phyloP scores from a whole-genome alignment of 2,329 filamentous ascomycete genomes.

The Curvularia eragrostidis region DNA sequence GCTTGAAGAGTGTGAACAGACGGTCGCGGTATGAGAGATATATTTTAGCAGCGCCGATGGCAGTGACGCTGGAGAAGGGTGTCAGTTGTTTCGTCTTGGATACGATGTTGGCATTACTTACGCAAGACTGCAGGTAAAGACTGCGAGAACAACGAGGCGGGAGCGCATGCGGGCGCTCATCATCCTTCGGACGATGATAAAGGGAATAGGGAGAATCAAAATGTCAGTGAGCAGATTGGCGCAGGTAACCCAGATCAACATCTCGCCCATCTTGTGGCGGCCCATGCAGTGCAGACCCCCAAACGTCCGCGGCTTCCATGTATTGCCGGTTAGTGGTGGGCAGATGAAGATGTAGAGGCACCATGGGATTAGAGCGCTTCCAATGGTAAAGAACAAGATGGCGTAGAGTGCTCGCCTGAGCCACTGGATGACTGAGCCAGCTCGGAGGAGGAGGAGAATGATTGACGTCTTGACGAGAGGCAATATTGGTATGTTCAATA shows the following conservation, averaged over 20 bases:
- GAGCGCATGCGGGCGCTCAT: slow-evolving; percentile 50
- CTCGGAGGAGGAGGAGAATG: slow-evolving; percentile 49
- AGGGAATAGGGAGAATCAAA: slow-evolving; percentile 52
- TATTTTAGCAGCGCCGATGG: slow-evolving; percentile 50
- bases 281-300: slow-evolving; percentile 49
- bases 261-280: slow-evolving; percentile 46
- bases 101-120: slow-evolving; percentile 22
- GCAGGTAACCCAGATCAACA: slow-evolving; percentile 52
- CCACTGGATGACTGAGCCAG: slow-evolving; percentile 49
- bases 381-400: slow-evolving; percentile 47
- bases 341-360: slow-evolving; percentile 51
- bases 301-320: slow-evolving; percentile 49
- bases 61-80: slow-evolving; percentile 42
- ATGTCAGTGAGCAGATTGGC: slow-evolving; percentile 52
- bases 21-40: slow-evolving; percentile 52
- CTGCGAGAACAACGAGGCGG: slow-evolving; percentile 47
- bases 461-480: slow-evolving; percentile 52
- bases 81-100: slow-evolving; percentile 7
- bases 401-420: slow-evolving; percentile 48
- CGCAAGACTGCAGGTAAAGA: slow-evolving; percentile 51
- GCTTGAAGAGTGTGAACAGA: slow-evolving; percentile 44
- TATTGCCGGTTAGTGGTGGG: slow-evolving; percentile 49
- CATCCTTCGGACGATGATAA: slow-evolving; percentile 51
- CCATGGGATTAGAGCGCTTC: slow-evolving; percentile 47
- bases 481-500: slow-evolving; percentile 51